Evolutionary conservation across 129 eudicot genomes (phyloP), one percentile per base, ranked within the genome.

Genomic region (Arctium minus): DNA sequence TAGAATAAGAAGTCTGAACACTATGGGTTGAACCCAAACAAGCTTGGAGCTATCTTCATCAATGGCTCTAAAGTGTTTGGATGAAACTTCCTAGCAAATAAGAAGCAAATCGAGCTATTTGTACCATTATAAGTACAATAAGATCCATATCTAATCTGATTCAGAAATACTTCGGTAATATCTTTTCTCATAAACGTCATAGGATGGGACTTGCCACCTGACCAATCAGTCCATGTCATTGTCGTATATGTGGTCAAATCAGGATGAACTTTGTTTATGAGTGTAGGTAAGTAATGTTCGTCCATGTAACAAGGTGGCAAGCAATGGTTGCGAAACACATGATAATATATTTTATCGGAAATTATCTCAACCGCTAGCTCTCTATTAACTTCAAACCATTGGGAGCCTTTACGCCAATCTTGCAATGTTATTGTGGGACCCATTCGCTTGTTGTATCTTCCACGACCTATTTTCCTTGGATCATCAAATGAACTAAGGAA

Each of bases 221-320:
- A 88, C 99, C 98, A 96, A 75, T 96, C 99, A 1, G 91, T 89
- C 99, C 97, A 93, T 2, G 98, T 96, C 29, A 96, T n/a, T 1
- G 89, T 88, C 72, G 87, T 75, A 68, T 89, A 89, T 7, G 98
- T 81, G 65, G 92, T 96, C 70, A 86, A 81, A 30, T 84, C 87
- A 2, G 97, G 92, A 68, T 87, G 86, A 8, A 93, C 32, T 82
- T 88, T 90, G 13, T 89, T 86, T 17, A 96, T 94, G 2, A 93
- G 80, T 17, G 98, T 93, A 18, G 99, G 96, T 79, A 96, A 84
- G 68, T 93, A 96, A 73, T 96, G 99, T 42, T 96, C 98, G 42
- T 96, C 99, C 99, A 96, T 96, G 83, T 93, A 96, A 84, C 99
- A 96, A 37, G 98, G 96, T n/a, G 94, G 97, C 81, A 44, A 22